A percentile compares a stretch with the other conserved stretches of the same genome.
Evolutionary conservation across 768 basidiomycete genomes (phyloP).

Genomic region (Pseudohyphozyma bogoriensis): DNA sequence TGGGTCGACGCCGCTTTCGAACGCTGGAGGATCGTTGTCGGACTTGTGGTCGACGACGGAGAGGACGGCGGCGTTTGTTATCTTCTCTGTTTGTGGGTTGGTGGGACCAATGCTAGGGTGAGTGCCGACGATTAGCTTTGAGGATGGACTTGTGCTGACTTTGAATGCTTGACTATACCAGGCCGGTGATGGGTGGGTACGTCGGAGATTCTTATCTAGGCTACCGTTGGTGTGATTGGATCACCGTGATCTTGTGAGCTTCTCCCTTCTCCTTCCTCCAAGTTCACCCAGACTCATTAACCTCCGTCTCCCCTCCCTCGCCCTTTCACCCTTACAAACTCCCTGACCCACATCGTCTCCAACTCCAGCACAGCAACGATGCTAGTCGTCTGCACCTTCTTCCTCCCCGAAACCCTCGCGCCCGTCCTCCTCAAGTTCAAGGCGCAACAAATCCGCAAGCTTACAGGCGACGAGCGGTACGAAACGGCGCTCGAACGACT

Average conservation of each 20-base stretch:
- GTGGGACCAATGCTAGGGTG: too few species aligned
- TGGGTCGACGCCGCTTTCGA: conserved; percentile 3
- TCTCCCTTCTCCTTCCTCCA: too few species aligned
- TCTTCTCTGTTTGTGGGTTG: background rate
- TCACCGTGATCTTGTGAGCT: conserved; percentile 3
- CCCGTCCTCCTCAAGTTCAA: conserved; percentile 47
- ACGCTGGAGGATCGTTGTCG: conserved; percentile 2
- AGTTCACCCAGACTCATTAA: too few species aligned
- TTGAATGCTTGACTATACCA: background rate
- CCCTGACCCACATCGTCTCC: background rate
- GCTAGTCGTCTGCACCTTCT: conserved; percentile 38
- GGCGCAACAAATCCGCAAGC: conserved; percentile 10
- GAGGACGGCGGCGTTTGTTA: background rate
- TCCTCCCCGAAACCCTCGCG: conserved; percentile 58
- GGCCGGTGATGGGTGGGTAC: background rate
- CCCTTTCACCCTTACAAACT: background rate
- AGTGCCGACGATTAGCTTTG: background rate
- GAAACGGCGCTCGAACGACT: conserved; percentile 49
- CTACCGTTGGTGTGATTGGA: conserved; percentile 5
- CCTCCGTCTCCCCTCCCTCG: background rate
- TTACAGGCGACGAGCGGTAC: background rate
- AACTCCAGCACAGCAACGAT: background rate
- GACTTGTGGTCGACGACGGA: conserved; percentile 1
- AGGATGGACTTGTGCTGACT: background rate
- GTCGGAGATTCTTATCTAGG: background rate